Percentiles rank a stretch among this genome's conserved stretches.
Conservation (phyloP, 2,329 filamentous ascomycete species). For the Paecilomyces sp. region DNA sequence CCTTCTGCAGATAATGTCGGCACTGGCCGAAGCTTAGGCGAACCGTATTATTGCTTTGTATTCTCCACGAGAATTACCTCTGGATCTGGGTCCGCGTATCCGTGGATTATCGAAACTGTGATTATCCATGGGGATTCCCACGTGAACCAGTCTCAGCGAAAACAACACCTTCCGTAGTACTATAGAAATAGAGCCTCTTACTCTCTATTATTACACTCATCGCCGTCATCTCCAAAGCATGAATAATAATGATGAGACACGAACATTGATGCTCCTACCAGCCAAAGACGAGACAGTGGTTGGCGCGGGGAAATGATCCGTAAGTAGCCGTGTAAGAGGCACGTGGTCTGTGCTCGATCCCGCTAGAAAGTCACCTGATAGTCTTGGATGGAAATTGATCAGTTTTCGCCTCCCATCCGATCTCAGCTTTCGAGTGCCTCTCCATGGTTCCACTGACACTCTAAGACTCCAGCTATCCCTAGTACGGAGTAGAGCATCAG, state of each 20-base stretch:
- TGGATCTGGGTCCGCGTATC: neutral
- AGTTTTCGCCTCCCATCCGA: neutral
- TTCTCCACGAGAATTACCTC: no score
- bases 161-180: neutral
- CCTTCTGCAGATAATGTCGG: no score
- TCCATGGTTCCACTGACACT: neutral
- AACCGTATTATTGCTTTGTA: no score
- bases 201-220: neutral
- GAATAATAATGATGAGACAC: neutral
- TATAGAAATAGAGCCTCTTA: neutral
- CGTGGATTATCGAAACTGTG: neutral
- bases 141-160: neutral
- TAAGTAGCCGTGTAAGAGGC: neutral
- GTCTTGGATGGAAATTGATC: neutral
- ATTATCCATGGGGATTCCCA: neutral
- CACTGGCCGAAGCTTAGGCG: no score
- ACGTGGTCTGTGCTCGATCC: neutral
- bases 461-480: neutral
- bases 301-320: neutral
- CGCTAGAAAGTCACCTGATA: neutral
- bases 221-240: no score
- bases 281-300: neutral
- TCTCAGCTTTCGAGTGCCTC: neutral
- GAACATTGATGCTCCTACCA: neutral
- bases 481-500: neutral